These are phyloP conservation scores for Eimeria tenella DNA, from an alignment of 169 alveolate species.

Conservation along the genomic window DNA sequence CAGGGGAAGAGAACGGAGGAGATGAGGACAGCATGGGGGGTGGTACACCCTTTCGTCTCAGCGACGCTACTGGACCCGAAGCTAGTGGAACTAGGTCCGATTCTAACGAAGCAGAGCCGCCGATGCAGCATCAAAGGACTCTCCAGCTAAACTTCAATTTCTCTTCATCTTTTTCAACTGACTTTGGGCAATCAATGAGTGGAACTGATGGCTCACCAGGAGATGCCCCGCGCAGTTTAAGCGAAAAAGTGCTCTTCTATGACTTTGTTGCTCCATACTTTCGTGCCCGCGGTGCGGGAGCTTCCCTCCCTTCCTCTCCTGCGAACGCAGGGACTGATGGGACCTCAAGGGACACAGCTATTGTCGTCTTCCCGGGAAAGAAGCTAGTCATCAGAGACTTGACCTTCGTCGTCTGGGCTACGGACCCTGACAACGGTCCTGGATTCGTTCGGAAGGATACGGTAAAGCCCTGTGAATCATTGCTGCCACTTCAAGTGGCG, in stretches of 20 bases:
- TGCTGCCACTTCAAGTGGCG: no score
- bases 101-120: conserved; percentile 27
- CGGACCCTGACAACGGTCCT: conserved; percentile 80
- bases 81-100: not conserved
- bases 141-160: conserved; percentile 61
- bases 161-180: not conserved
- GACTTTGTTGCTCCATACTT: conserved; percentile 74
- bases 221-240: not conserved
- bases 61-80: conserved; percentile 39
- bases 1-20: conserved; percentile 17
- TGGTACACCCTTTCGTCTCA: conserved; percentile 22
- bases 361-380: conserved; percentile 79
- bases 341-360: conserved; percentile 51
- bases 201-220: not conserved
- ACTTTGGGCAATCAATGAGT: not conserved
- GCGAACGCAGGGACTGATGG: conserved; percentile 24
- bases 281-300: conserved; percentile 23
- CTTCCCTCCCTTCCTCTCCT: conserved; percentile 27
- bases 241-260: conserved; percentile 49
- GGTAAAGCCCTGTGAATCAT: conserved; percentile 28
- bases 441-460: conserved; percentile 80
- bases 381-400: conserved; percentile 75
- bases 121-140: conserved; percentile 38
- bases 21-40: conserved; percentile 58
- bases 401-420: conserved; percentile 81